Evolutionary conservation across 2,329 filamentous ascomycete species (phyloP).

Genomic region (Hymenoscyphus scutula): DNA sequence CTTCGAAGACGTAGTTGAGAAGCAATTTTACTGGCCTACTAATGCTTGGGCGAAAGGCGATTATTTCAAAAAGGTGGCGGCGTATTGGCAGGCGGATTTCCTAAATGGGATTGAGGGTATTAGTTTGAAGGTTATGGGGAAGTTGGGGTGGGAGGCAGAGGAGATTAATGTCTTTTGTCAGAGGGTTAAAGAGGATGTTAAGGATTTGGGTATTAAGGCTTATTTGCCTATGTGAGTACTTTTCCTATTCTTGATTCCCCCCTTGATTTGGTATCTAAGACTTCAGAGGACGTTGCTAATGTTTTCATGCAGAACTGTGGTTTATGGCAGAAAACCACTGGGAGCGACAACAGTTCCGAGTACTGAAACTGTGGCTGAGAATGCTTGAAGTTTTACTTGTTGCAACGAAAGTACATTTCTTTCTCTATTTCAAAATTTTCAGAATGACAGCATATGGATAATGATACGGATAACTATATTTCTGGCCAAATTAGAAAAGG

Average conservation of each 20-base stretch:
- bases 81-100: conserved; percentile 30
- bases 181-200: conserved; percentile 36
- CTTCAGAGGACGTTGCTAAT: neutral
- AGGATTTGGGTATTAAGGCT: conserved; percentile 35
- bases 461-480: no score
- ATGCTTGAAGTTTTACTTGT: neutral
- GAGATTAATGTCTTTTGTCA: conserved; percentile 35
- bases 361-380: neutral
- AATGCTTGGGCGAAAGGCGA: conserved; percentile 50
- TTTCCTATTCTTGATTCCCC: neutral
- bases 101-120: conserved; percentile 20
- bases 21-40: conserved; percentile 51
- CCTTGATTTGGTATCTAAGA: neutral
- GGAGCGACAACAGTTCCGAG: neutral
- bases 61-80: conserved; percentile 24
- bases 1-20: conserved; percentile 53
- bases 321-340: neutral
- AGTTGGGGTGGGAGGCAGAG: conserved; percentile 30
- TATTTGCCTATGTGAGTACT: conserved; percentile 24
- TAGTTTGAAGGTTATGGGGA: conserved; percentile 32
- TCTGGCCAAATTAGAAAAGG: no score
- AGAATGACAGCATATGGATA: no score
- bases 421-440: no score
- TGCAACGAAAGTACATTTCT: no score
- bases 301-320: neutral